These are phyloP conservation scores for Apiosordaria backusii DNA, from an alignment of 495 filamentous ascomycete species.

Conservation along the genomic window DNA sequence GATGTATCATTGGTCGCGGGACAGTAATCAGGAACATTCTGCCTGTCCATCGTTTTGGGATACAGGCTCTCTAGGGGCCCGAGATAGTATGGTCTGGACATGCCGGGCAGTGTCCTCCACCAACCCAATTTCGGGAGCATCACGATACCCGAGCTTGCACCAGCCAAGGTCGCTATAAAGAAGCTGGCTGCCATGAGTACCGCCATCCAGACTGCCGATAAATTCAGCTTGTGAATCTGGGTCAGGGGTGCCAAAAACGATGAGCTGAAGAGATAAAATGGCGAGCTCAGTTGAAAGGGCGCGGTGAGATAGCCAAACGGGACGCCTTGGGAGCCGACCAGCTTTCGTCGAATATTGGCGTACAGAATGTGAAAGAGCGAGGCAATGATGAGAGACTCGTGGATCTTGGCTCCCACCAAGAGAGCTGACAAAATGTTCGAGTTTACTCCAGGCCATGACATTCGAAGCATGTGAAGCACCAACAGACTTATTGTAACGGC, in stretches of 20 bases:
- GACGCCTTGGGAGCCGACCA: not conserved
- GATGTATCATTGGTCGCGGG: no score
- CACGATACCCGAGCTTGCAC: conserved; percentile 5
- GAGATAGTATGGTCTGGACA: not conserved
- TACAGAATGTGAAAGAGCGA: conserved; percentile 6
- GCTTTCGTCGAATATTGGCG: not conserved
- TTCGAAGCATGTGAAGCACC: not conserved
- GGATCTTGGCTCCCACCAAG: conserved; percentile 1
- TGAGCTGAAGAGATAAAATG: conserved; percentile 6
- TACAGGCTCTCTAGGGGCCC: not conserved
- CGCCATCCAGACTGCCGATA: not conserved
- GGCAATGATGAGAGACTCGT: conserved; percentile 4
- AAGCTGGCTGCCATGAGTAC: not conserved
- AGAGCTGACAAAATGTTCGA: not conserved
- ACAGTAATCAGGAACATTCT: no score
- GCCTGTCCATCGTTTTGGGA: not conserved
- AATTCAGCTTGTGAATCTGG: not conserved
- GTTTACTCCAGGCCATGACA: not conserved
- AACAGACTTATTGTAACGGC: not conserved
- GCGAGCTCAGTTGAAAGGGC: conserved; percentile 1
- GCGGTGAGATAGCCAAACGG: not conserved
- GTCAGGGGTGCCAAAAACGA: conserved; percentile 4
- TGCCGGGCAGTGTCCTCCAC: not conserved
- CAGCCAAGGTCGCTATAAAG: not conserved
- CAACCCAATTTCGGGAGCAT: conserved; percentile 2